phyloP scores from a whole-genome alignment of 257 asterid species.

The Hygrophila difformis region DNA sequence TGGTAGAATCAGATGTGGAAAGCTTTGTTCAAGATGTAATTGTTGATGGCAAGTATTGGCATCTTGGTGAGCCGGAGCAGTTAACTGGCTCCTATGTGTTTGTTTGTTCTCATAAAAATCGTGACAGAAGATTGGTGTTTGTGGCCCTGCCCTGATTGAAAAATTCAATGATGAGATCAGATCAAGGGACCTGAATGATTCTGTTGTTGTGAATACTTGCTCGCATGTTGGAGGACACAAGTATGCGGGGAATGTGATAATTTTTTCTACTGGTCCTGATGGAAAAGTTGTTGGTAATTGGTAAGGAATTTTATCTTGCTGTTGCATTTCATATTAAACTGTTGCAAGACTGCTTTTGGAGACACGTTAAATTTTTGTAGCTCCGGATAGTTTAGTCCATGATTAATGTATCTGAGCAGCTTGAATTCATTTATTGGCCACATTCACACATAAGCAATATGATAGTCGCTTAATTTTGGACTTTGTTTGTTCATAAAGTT shows the following conservation, averaged over 20 bases:
- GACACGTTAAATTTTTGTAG: background rate
- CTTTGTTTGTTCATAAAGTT: too few species aligned
- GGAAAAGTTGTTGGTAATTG: slow-evolving; percentile 79
- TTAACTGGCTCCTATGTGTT: slow-evolving; percentile 79
- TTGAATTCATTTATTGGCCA: too few species aligned
- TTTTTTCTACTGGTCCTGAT: slow-evolving; percentile 53
- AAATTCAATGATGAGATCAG: slow-evolving; percentile 66
- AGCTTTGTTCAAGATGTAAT: slow-evolving; percentile 82
- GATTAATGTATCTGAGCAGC: too few species aligned
- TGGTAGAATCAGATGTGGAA: slow-evolving; percentile 68
- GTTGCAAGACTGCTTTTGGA: background rate
- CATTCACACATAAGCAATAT: too few species aligned
- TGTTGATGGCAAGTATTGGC: slow-evolving; percentile 72
- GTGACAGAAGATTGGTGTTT: slow-evolving; percentile 88
- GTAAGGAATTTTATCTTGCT: slow-evolving; percentile 30
- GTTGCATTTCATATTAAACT: too few species aligned
- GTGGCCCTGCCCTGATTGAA: slow-evolving; percentile 87
- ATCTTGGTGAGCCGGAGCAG: slow-evolving; percentile 48
- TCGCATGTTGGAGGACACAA: slow-evolving; percentile 97
- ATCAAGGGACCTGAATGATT: slow-evolving; percentile 42
- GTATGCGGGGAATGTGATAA: slow-evolving; percentile 89
- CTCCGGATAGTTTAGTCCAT: background rate
- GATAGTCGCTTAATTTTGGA: too few species aligned
- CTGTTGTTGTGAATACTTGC: slow-evolving; percentile 71
- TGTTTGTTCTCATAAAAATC: slow-evolving; percentile 80